Conservation (phyloP, 2,329 filamentous ascomycete genomes). For the Pyrenophora tritici-repentis region DNA sequence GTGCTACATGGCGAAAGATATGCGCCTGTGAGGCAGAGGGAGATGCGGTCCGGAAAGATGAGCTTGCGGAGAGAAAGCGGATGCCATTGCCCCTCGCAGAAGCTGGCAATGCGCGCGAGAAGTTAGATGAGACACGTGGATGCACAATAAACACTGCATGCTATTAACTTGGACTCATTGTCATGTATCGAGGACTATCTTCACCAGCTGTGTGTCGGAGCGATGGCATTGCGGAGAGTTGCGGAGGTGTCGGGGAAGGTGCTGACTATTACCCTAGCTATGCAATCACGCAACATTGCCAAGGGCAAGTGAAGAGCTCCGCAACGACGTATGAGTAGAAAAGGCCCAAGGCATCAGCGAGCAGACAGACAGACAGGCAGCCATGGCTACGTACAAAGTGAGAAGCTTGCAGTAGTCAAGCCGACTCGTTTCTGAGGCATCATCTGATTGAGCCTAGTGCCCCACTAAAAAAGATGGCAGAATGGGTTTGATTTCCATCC, state of each 20-base stretch:
- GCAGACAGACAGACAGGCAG: not conserved
- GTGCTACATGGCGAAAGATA: constrained; percentile 75
- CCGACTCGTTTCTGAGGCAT: constrained; percentile 21
- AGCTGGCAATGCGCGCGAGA: constrained; percentile 2
- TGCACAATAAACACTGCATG: constrained; percentile 16
- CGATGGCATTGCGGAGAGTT: constrained; percentile 32
- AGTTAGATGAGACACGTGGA: constrained; percentile 4
- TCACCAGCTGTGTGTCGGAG: constrained; percentile 28
- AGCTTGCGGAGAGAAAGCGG: constrained; percentile 28
- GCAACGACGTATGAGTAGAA: constrained; percentile 12
- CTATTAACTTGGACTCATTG: constrained; percentile 23
- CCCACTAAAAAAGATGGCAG: constrained; percentile 27
- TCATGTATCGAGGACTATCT: constrained; percentile 1
- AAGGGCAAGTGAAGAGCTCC: not conserved
- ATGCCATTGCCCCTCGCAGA: constrained; percentile 7
- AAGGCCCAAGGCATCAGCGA: not conserved
- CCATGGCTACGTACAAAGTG: constrained; percentile 21
- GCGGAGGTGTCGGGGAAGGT: constrained; percentile 26
- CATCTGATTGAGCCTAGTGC: constrained; percentile 12
- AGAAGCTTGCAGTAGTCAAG: constrained; percentile 22
- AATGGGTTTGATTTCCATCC: constrained; percentile 13
- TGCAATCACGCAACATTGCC: not conserved
- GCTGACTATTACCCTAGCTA: not conserved
- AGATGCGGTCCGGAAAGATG: constrained; percentile 23
- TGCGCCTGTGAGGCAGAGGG: constrained; percentile 55